phyloP scores from a whole-genome alignment of 139 green algal genomes.

The Picocystis salinarum region DNA sequence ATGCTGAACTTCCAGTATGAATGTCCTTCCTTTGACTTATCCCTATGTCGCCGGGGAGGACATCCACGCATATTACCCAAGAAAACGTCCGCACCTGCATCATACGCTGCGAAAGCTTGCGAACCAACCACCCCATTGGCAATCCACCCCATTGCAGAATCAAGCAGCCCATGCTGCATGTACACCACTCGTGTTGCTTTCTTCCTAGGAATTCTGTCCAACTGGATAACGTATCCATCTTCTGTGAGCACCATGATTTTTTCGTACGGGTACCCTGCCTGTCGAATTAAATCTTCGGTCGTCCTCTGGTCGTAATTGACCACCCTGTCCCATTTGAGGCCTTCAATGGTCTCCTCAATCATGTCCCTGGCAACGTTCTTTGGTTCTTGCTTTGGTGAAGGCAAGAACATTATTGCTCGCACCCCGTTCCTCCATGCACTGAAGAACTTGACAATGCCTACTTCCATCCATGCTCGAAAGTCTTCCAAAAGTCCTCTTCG shows the following conservation, averaged over 20 bases:
- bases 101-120: constrained; percentile 73
- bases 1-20: too few species aligned
- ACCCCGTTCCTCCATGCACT: too few species aligned
- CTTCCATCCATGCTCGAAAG: too few species aligned
- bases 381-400: too few species aligned
- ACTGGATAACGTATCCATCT: constrained; percentile 59
- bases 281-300: not conserved
- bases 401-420: too few species aligned
- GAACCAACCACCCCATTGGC: constrained; percentile 48
- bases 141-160: constrained; percentile 80
- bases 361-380: too few species aligned
- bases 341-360: too few species aligned
- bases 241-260: constrained; percentile 40
- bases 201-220: constrained; percentile 5
- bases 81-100: constrained; percentile 83
- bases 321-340: too few species aligned
- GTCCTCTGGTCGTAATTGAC: not conserved
- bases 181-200: constrained; percentile 28
- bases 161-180: constrained; percentile 82
- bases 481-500: too few species aligned
- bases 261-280: constrained; percentile 40
- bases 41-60: constrained; percentile 34
- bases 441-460: too few species aligned
- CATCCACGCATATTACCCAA: constrained; percentile 60
- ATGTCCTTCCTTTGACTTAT: constrained; percentile 4